These are phyloP conservation scores for Triangularia verruculosa DNA, from an alignment of 2,329 filamentous ascomycete genomes.

Conservation along the genomic window DNA sequence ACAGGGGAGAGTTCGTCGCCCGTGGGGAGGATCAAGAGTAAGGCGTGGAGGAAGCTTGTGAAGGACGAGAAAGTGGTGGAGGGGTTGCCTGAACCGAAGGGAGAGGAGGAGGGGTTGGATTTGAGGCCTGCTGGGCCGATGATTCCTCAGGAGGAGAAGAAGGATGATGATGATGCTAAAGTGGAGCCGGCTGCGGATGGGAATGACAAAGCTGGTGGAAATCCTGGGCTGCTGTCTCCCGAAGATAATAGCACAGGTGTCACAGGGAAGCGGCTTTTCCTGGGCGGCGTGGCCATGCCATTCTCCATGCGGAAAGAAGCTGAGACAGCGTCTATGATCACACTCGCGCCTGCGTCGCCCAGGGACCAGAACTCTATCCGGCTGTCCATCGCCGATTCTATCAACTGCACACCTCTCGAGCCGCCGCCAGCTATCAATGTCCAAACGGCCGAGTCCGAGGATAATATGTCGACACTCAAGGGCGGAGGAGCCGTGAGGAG, in stretches of 20 bases:
- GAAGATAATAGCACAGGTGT: constrained; percentile 48
- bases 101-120: constrained; percentile 18
- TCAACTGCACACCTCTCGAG: background rate
- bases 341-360: constrained; percentile 47
- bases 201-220: constrained; percentile 11
- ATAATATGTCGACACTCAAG: background rate
- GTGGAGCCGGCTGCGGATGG: constrained; percentile 31
- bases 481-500: background rate
- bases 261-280: constrained; percentile 61
- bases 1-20: too few relatives aligned
- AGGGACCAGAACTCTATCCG: constrained; percentile 31
- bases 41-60: constrained; percentile 38
- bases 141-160: constrained; percentile 4
- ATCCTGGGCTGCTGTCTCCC: constrained; percentile 40
- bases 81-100: background rate
- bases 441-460: background rate
- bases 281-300: constrained; percentile 68
- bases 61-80: constrained; percentile 49
- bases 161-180: background rate
- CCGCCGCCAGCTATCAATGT: background rate
- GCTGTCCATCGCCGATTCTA: constrained; percentile 34
- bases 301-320: constrained; percentile 65
- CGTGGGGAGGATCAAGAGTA: constrained; percentile 21
- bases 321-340: constrained; percentile 68
- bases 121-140: constrained; percentile 22